These are phyloP conservation scores for Dillenia turbinata DNA, from an alignment of 164 flowering plant genomes.

Conservation along the genomic window DNA sequence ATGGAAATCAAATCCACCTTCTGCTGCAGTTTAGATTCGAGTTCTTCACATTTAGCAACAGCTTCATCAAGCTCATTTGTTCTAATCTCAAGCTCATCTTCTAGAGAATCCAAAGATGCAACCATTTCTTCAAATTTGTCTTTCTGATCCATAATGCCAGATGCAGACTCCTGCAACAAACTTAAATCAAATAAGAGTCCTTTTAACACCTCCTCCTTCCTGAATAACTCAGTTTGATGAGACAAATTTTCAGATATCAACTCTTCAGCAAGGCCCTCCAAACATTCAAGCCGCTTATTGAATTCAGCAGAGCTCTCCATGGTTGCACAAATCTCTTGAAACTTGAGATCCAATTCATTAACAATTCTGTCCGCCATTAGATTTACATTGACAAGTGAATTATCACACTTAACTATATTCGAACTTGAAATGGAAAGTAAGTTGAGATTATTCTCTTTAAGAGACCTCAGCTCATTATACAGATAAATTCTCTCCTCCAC, in stretches of 20 bases:
- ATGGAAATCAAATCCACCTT: conserved; percentile 35
- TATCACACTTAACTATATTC: conserved; percentile 19
- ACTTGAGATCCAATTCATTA: conserved; percentile 22
- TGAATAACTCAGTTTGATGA: conserved; percentile 52
- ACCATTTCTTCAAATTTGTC: conserved; percentile 60
- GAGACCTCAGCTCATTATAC: conserved; percentile 25
- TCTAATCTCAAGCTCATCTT: conserved; percentile 46
- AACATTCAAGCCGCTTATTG: conserved; percentile 34
- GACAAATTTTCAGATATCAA: conserved; percentile 42
- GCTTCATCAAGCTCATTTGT: conserved; percentile 51
- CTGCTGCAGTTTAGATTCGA: conserved; percentile 58
- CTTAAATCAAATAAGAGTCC: conserved; percentile 81
- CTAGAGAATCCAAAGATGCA: conserved; percentile 43
- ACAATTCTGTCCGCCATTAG: conserved; percentile 18
- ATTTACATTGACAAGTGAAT: conserved; percentile 23
- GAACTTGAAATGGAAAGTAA: conserved; percentile 20
- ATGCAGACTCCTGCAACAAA: conserved; percentile 81
- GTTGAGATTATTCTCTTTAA: conserved; percentile 22
- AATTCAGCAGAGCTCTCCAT: conserved; percentile 28
- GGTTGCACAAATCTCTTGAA: conserved; percentile 31
- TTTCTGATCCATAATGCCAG: conserved; percentile 57
- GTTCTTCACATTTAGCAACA: conserved; percentile 29
- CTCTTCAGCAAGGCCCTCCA: conserved; percentile 42
- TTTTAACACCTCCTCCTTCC: conserved; percentile 72
- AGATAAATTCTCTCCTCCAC: conserved; percentile 43